Evolutionary conservation across 148 eudicot species (phyloP).

Genomic region (Gaultheria prostrata): DNA sequence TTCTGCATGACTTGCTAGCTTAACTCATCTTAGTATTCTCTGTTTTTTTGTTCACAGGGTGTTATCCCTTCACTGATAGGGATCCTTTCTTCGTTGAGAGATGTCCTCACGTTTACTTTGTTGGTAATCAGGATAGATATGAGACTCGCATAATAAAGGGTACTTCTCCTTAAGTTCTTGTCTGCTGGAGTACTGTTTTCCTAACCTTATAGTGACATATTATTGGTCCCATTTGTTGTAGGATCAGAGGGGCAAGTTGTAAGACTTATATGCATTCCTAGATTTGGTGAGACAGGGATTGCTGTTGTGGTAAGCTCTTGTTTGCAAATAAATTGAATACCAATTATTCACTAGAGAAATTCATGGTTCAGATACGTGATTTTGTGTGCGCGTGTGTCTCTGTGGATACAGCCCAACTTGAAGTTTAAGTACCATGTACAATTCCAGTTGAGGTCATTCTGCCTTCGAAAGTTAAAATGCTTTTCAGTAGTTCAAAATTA

Average conservation of each 20-base stretch:
- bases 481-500: background rate
- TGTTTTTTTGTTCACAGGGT: conserved; percentile 45
- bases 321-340: background rate
- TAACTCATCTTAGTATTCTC: background rate
- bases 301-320: conserved; percentile 67
- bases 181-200: conserved; percentile 5
- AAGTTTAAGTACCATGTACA: background rate
- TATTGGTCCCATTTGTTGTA: conserved; percentile 23
- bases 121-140: conserved; percentile 73
- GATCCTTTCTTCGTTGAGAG: conserved; percentile 91
- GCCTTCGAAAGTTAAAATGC: background rate
- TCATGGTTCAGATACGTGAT: background rate
- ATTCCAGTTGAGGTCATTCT: background rate
- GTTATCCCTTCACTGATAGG: conserved; percentile 91
- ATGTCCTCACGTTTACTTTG: conserved; percentile 95
- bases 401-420: background rate
- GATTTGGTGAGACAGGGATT: conserved; percentile 79
- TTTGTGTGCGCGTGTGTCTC: background rate
- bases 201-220: background rate
- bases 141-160: conserved; percentile 63
- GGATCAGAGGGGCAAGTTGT: conserved; percentile 84
- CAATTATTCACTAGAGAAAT: background rate
- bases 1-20: background rate
- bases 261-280: conserved; percentile 76
- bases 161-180: conserved; percentile 16